Percentiles rank a stretch among this genome's conserved stretches.
Conservation (phyloP, 1,139 yeast species). For the Magnusiomyces clavatus region DNA sequence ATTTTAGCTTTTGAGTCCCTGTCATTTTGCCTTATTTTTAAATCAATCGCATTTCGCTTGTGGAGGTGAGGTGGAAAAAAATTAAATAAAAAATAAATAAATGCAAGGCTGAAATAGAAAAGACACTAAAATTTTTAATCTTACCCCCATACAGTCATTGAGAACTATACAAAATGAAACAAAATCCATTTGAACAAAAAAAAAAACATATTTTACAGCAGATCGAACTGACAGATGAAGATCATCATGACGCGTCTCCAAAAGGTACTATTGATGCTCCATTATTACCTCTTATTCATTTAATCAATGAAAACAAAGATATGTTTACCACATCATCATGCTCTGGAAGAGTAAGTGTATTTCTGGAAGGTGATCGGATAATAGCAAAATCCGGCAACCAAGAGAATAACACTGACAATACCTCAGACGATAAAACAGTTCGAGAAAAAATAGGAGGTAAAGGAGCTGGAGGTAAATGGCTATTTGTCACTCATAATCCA, state of each 20-base stretch:
- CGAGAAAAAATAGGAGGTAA: conserved; percentile 61
- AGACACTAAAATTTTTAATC: not conserved
- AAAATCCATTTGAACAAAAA: conserved; percentile 62
- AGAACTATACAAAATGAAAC: conserved; percentile 10
- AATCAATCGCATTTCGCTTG: too few species aligned
- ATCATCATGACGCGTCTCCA: conserved; percentile 64
- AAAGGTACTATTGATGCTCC: conserved; percentile 72
- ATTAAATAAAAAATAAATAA: too few species aligned
- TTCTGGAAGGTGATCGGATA: conserved; percentile 49
- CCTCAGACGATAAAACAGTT: conserved; percentile 15
- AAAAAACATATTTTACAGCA: conserved; percentile 51
- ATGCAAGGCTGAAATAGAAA: not conserved
- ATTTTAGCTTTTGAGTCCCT: not conserved
- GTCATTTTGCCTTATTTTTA: too few species aligned
- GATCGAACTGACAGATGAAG: conserved; percentile 39
- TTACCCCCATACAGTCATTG: not conserved
- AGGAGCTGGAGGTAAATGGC: conserved; percentile 78
- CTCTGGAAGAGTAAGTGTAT: conserved; percentile 79
- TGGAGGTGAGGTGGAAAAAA: too few species aligned
- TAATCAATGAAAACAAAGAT: conserved; percentile 54
- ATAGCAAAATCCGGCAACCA: not conserved
- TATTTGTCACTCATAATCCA: conserved; percentile 69
- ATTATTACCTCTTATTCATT: conserved; percentile 61
- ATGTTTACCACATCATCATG: conserved; percentile 86
- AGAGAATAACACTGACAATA: conserved; percentile 12